phyloP scores from a whole-genome alignment of 1,284 basidiomycete genomes.

The Cutaneotrichosporon sp. region DNA sequence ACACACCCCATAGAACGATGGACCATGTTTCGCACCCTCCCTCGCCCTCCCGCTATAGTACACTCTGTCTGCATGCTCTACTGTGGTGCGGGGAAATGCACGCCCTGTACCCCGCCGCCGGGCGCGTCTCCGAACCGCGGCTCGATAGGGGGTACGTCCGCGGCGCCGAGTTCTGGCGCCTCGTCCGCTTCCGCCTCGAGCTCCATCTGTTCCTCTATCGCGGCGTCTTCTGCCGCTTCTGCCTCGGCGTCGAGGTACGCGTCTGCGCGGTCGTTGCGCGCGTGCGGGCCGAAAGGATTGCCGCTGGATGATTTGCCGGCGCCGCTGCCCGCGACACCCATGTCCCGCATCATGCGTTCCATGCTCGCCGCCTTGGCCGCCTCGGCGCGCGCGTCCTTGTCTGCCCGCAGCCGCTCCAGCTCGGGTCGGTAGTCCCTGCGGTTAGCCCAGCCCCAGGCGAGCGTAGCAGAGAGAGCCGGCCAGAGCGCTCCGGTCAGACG shows the following conservation, averaged over 20 bases:
- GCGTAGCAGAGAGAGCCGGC: too few species aligned
- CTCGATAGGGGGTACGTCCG: conserved; percentile 18
- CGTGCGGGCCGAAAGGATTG: conserved; percentile 49
- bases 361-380: conserved; percentile 67
- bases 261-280: conserved; percentile 44
- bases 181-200: conserved; percentile 50
- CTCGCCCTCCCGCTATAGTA: too few species aligned
- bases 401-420: conserved; percentile 61
- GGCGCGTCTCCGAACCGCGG: not conserved
- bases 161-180: conserved; percentile 32
- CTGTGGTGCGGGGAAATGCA: conserved; percentile 5
- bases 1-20: not conserved
- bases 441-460: too few species aligned
- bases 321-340: conserved; percentile 66
- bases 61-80: not conserved
- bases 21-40: not conserved
- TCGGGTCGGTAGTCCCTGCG: conserved; percentile 85
- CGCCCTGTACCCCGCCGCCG: conserved; percentile 7
- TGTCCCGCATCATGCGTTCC: conserved; percentile 76
- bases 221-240: conserved; percentile 53
- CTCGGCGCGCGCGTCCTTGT: conserved; percentile 56
- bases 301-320: conserved; percentile 44
- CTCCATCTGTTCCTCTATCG: conserved; percentile 43
- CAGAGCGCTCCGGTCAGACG: not conserved
- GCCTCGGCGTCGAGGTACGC: conserved; percentile 11